These are phyloP conservation scores for Apiospora malaysiana DNA, from an alignment of 2,329 filamentous ascomycete species.

Conservation along the genomic window DNA sequence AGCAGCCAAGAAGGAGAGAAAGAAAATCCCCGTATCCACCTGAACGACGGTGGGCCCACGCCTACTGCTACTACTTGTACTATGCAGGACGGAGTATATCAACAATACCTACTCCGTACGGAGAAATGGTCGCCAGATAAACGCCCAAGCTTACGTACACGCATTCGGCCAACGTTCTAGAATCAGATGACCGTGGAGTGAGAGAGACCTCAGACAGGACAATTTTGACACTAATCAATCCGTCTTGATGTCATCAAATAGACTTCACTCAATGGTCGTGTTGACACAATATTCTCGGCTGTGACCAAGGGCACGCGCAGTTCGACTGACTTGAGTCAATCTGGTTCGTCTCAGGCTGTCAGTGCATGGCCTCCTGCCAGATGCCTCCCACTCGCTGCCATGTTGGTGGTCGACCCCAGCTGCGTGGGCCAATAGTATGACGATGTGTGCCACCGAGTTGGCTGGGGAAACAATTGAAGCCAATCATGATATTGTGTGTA, in stretches of 20 bases:
- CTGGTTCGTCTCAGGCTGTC: background rate
- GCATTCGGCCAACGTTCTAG: background rate
- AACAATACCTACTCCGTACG: too few species aligned
- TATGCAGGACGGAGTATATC: too few species aligned
- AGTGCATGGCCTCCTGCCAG: constrained; percentile 3
- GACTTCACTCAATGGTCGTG: background rate
- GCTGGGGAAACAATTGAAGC: background rate
- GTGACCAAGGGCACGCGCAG: background rate
- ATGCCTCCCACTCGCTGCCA: background rate
- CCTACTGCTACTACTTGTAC: too few species aligned
- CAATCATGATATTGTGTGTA: background rate
- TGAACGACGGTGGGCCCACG: background rate
- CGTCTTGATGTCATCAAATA: constrained; percentile 16
- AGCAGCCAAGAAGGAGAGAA: background rate
- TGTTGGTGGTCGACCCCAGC: background rate
- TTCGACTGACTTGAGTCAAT: background rate
- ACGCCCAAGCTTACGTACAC: background rate
- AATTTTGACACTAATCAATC: constrained; percentile 6
- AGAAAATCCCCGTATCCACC: background rate
- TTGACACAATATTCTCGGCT: background rate
- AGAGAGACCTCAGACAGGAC: background rate
- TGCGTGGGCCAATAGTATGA: background rate
- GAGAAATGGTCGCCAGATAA: constrained; percentile 9
- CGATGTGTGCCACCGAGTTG: background rate
- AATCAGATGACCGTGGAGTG: background rate